Evolutionary conservation across 1,284 basidiomycete genomes (phyloP), one percentile per base, ranked within the genome.

Genomic region (Boletellus sp.): DNA sequence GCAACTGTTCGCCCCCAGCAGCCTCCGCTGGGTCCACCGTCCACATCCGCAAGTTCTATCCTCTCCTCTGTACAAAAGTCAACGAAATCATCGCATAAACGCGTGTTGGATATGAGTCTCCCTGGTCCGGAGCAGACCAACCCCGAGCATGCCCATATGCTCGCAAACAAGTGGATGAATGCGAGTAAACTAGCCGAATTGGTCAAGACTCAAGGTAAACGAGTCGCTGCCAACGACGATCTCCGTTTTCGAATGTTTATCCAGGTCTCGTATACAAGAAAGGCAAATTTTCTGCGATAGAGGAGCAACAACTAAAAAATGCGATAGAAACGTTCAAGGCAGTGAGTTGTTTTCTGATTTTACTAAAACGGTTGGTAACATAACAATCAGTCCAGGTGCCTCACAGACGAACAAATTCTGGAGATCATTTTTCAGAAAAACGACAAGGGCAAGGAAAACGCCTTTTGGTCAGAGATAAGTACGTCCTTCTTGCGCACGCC

Each of bases 391-490:
- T 65, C 65, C 24, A 80, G 76, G 57, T 70, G 72, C 11, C 62
- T 85, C 30, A 69, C 71, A 0, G 67, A 79, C 19, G 78, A 79
- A n/a, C 78, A 84, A 50, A 62, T 89, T 45, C 67, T 72, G 30
- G 77, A 79, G 8, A 70, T 88, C 28, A 85, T 92, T 41, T 87
- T 85, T 60, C 73, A 84, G 2, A 84, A 83, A 62, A 73, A 76
- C 30, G 80, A 81, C 47, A 81, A 79, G 59, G 72, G 72, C 24
- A 82, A 79, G 55, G 80, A 83, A 50, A 78, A 76, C 47, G 71
- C 78, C 8, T 90, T 91, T 62, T 92, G 89, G 89, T 78, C 79
- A 15, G 83, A 86, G 66, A 79, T 91, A 54, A 87, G 89, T 91
- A 58, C 33, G 84, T 72, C 38, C 40, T n/a, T 48, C 32, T 16